Conservation (phyloP, 1,284 basidiomycete genomes). For the Heliocybe sulcata region DNA sequence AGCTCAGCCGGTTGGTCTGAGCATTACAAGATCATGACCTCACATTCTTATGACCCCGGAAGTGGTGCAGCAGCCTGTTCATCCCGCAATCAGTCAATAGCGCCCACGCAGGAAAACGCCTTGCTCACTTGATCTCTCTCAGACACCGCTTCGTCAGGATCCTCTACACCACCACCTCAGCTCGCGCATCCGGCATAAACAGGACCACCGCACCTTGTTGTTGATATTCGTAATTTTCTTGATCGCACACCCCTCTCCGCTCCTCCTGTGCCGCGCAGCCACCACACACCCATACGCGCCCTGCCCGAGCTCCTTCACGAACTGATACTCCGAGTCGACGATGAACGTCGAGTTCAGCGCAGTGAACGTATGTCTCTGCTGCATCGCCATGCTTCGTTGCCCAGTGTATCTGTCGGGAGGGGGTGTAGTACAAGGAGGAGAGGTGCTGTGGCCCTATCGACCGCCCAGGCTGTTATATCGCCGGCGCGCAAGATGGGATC, state of each 20-base stretch:
- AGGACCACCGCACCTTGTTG: slow-evolving; percentile 82
- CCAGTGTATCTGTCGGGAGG: slow-evolving; percentile 13
- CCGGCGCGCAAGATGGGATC: not conserved
- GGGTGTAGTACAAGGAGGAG: not conserved
- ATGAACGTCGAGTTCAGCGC: slow-evolving; percentile 80
- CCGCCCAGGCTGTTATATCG: slow-evolving; percentile 1
- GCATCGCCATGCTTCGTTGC: no score
- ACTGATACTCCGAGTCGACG: slow-evolving; percentile 88
- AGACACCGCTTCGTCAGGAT: slow-evolving; percentile 94
- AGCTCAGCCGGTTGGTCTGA: no score
- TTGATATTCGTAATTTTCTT: slow-evolving; percentile 99
- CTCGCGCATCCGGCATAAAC: no score
- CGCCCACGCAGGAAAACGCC: slow-evolving; percentile 6
- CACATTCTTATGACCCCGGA: slow-evolving; percentile 96
- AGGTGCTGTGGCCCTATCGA: not conserved
- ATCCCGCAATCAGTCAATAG: not conserved
- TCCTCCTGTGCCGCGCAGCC: slow-evolving; percentile 76
- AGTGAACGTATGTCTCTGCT: slow-evolving; percentile 68
- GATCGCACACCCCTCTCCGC: slow-evolving; percentile 88
- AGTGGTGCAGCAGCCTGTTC: slow-evolving; percentile 82
- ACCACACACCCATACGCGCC: slow-evolving; percentile 93
- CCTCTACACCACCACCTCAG: slow-evolving; percentile 39
- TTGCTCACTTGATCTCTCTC: slow-evolving; percentile 78
- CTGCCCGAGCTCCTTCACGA: slow-evolving; percentile 93
- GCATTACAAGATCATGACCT: no score